Base-by-base conservation (phyloP, 306 rosid species). In the Cotoneaster glaucophyllus region DNA sequence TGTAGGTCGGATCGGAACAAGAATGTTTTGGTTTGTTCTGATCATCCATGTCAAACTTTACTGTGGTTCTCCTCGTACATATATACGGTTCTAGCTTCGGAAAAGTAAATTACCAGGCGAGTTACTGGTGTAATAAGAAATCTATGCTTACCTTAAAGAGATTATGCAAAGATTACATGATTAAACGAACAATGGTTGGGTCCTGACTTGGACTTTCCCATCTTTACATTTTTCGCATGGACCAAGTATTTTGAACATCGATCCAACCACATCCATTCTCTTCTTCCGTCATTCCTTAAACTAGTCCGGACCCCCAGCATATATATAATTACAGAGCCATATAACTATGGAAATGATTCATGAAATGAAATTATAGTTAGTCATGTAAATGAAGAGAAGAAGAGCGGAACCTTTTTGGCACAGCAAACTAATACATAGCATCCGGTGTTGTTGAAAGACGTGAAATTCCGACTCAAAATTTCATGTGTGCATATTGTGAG, bases 1-100 rank as follows among this genome's bases (percentile, higher is more conserved):
- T 68, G 77, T 63, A 77, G 79, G 82, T 74, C 61, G 78, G 74
- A 70, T 64, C 44, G 85, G 84, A 86, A 89, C 95, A 85, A 87
- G 91, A 91, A 89, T 88, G 95, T 86, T 89, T 88, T 87, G 84
- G 87, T 83, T 85, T 83, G 66, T 78, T 53, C 69, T 26, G 45
- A 44, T 25, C 67, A 43, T 70, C 28, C 37, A 11, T 65, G 58
- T 77, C 80, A 25, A 80, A 50, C 75, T 53, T 70, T 8, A 41
- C 59, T 22, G 48, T 31, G 18, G 44, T n/a, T 39, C 39, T 28
- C 45, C 8, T 29, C 21, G 5, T 48, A 50, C 8, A 17, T 50
- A 17, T 58, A 54, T 58, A 61, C 8, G 66, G 34, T 26, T 61
- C 66, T 13, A 61, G 29, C 34, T 61, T 61, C 37, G 37, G 17